phyloP scores from a whole-genome alignment of 331 rosid genomes.

The Malus hybrid region DNA sequence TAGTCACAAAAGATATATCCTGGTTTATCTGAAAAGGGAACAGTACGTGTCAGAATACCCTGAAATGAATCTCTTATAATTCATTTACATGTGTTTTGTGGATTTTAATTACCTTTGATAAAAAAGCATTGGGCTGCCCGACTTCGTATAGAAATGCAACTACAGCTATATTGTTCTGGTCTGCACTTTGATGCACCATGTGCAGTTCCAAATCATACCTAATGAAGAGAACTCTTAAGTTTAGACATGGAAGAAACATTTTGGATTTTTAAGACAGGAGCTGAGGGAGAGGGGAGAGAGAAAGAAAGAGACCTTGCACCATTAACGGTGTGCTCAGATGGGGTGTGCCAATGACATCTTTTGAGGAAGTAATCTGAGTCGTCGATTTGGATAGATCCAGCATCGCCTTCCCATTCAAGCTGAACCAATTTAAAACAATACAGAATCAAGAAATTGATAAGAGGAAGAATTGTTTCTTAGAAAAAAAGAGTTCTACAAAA shows the following conservation, averaged over 20 bases:
- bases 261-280: neutral
- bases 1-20: slow-evolving; percentile 16
- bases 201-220: slow-evolving; percentile 33
- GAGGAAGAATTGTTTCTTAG: neutral
- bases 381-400: slow-evolving; percentile 18
- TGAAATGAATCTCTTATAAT: neutral
- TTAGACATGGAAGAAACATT: neutral
- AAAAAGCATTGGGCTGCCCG: slow-evolving; percentile 14
- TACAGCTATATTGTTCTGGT: slow-evolving; percentile 13
- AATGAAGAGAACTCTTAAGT: neutral
- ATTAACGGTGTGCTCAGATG: slow-evolving; percentile 27
- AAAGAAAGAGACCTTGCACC: slow-evolving; percentile 16
- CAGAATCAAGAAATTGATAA: neutral
- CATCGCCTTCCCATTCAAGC: slow-evolving; percentile 25
- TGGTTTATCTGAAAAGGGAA: slow-evolving; percentile 29
- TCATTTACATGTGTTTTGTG: neutral
- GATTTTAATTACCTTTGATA: slow-evolving; percentile 13
- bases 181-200: slow-evolving; percentile 18
- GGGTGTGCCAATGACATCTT: slow-evolving; percentile 35
- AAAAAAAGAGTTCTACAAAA: neutral
- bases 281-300: neutral
- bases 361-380: slow-evolving; percentile 18
- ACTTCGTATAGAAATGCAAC: slow-evolving; percentile 9
- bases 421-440: neutral
- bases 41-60: neutral